phyloP scores from a whole-genome alignment of 1,139 yeast species.

The Geotrichum carabidarum region DNA sequence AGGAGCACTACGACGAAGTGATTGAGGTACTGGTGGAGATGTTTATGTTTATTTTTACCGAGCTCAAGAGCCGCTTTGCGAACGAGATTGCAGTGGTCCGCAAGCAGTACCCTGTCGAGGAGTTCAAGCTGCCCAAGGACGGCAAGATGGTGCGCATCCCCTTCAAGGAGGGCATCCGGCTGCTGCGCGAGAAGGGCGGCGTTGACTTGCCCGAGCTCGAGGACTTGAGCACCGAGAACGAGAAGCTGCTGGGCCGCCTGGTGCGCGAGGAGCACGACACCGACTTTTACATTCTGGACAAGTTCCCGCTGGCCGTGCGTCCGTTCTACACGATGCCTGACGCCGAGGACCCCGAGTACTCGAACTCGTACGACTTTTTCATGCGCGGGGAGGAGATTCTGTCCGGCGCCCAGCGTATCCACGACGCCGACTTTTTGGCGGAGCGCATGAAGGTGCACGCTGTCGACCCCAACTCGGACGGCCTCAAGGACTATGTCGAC shows the following conservation, averaged over 20 bases:
- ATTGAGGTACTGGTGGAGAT: conserved; percentile 77
- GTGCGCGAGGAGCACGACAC: conserved; percentile 93
- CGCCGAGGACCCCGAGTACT: conserved; percentile 81
- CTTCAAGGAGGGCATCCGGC: conserved; percentile 82
- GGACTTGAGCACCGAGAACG: conserved; percentile 90
- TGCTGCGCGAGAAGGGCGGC: conserved; percentile 79
- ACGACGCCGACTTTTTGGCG: conserved; percentile 76
- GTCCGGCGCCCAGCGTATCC: conserved; percentile 98
- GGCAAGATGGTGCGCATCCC: conserved; percentile 81
- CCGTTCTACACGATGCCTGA: conserved; percentile 99
- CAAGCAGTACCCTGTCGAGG: conserved; percentile 95
- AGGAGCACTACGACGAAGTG: conserved; percentile 95
- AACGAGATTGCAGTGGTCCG: conserved; percentile 86
- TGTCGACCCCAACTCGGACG: conserved; percentile 73
- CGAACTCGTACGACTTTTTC: conserved; percentile 90
- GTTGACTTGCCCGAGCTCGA: conserved; percentile 79
- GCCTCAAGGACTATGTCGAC: conserved; percentile 83
- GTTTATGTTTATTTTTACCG: conserved; percentile 81
- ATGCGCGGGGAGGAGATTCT: conserved; percentile 99
- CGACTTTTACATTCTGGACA: conserved; percentile 95
- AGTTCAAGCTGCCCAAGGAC: conserved; percentile 74
- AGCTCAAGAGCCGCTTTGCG: conserved; percentile 71
- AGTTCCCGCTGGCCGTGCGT: conserved; percentile 92
- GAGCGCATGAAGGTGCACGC: conserved; percentile 81
- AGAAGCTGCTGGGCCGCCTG: conserved; percentile 82